These are phyloP conservation scores for Multifurca ochricompacta DNA, from an alignment of 768 basidiomycete genomes.

Conservation along the genomic window DNA sequence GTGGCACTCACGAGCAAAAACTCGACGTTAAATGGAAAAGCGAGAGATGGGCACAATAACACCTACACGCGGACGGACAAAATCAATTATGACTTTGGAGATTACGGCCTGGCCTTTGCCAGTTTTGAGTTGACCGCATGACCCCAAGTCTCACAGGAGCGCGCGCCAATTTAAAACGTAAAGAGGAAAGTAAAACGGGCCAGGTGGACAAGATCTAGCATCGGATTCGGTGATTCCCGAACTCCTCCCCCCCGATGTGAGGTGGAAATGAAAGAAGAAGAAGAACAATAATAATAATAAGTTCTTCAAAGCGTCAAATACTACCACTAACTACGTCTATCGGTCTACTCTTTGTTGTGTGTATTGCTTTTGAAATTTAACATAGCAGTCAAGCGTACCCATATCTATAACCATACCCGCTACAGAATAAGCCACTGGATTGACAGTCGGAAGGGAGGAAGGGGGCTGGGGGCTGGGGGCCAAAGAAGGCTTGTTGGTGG, in stretches of 20 bases:
- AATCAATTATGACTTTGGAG: conserved; percentile 97
- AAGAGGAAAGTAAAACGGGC: not conserved
- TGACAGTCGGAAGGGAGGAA: no score
- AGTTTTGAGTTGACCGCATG: conserved; percentile 57
- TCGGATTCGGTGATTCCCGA: conserved; percentile 7
- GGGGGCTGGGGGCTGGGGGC: no score
- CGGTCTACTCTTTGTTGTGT: no score
- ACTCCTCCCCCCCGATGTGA: not conserved
- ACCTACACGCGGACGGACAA: conserved; percentile 83
- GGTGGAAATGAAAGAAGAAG: no score
- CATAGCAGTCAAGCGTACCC: no score
- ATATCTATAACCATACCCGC: no score
- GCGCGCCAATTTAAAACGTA: conserved; percentile 1
- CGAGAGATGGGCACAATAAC: conserved; percentile 22
- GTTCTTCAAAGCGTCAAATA: no score
- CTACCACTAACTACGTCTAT: no score
- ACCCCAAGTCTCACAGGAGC: conserved; percentile 8
- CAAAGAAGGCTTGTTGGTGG: no score
- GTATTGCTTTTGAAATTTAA: no score
- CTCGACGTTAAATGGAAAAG: conserved; percentile 11
- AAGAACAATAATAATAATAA: no score
- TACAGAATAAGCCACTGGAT: no score
- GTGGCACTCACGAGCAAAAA: conserved; percentile 39
- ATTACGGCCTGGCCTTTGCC: conserved; percentile 84
- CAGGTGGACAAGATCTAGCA: not conserved